Evolutionary conservation across 2,329 filamentous ascomycete genomes (phyloP).

Genomic region (Exophiala bonariae): DNA sequence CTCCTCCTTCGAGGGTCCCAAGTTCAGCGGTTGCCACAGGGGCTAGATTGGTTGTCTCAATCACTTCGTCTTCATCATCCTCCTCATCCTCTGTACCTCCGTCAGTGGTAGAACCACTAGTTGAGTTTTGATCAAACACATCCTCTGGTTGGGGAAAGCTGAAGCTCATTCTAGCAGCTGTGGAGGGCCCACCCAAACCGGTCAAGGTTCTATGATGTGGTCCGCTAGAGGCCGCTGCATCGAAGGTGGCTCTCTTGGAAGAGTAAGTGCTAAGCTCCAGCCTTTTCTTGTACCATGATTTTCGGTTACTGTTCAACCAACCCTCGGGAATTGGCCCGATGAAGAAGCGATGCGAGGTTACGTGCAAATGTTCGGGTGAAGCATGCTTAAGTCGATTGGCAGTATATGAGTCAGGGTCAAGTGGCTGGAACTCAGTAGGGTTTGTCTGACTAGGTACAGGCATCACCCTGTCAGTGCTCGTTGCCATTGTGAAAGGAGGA

Average conservation of each 20-base stretch:
- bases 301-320: constrained; percentile 64
- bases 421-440: constrained; percentile 28
- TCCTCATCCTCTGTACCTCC: constrained; percentile 13
- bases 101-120: constrained; percentile 3
- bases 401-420: constrained; percentile 55
- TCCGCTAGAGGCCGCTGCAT: constrained; percentile 45
- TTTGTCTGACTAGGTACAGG: constrained; percentile 17
- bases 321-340: constrained; percentile 66
- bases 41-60: constrained; percentile 21
- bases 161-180: constrained; percentile 28
- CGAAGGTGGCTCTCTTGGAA: constrained; percentile 52
- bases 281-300: constrained; percentile 60
- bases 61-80: constrained; percentile 10
- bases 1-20: neutral
- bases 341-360: constrained; percentile 63
- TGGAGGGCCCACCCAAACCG: constrained; percentile 32
- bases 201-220: constrained; percentile 40
- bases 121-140: constrained; percentile 26
- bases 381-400: constrained; percentile 60
- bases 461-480: constrained; percentile 15
- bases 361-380: constrained; percentile 60
- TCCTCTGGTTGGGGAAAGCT: constrained; percentile 38
- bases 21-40: constrained; percentile 24
- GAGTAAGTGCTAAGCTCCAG: constrained; percentile 47
- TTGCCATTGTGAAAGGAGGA: constrained; percentile 16